Conservation (phyloP, 2,329 filamentous ascomycete genomes). For the Aureobasidium lini region DNA sequence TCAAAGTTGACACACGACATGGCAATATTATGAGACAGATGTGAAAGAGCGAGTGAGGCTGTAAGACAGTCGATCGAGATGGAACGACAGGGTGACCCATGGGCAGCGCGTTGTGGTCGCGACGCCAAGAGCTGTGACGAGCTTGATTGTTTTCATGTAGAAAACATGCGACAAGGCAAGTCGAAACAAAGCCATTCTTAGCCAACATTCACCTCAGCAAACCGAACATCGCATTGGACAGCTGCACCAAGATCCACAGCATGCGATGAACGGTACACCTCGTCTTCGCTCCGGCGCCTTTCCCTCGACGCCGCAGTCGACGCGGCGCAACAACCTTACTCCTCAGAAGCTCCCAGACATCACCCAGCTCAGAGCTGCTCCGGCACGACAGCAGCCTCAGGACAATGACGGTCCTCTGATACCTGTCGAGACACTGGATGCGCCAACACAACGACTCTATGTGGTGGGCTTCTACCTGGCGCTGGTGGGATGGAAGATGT, state of each 20-base stretch:
- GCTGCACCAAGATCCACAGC: conserved; percentile 10
- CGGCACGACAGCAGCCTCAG: not conserved
- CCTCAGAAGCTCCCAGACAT: conserved; percentile 28
- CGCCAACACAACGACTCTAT: conserved; percentile 84
- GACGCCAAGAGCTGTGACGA: conserved; percentile 9
- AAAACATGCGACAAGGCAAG: not conserved
- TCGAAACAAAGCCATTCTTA: not conserved
- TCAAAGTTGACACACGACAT: not conserved
- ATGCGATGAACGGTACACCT: conserved; percentile 79
- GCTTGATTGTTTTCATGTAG: not conserved
- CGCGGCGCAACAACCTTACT: conserved; percentile 21
- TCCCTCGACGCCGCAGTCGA: conserved; percentile 59
- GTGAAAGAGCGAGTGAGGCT: not conserved
- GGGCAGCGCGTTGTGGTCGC: not conserved
- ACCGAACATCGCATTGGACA: not conserved
- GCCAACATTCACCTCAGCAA: not conserved
- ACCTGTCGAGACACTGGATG: conserved; percentile 73
- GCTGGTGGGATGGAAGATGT: conserved; percentile 75
- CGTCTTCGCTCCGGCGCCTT: conserved; percentile 69
- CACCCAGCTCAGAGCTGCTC: conserved; percentile 1
- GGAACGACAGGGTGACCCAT: not conserved
- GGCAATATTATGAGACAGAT: not conserved
- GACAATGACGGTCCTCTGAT: conserved; percentile 56
- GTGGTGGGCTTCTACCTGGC: conserved; percentile 69
- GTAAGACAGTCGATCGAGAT: not conserved